Conservation (phyloP, 257 asterid genomes). For the Perilla frutescens region DNA sequence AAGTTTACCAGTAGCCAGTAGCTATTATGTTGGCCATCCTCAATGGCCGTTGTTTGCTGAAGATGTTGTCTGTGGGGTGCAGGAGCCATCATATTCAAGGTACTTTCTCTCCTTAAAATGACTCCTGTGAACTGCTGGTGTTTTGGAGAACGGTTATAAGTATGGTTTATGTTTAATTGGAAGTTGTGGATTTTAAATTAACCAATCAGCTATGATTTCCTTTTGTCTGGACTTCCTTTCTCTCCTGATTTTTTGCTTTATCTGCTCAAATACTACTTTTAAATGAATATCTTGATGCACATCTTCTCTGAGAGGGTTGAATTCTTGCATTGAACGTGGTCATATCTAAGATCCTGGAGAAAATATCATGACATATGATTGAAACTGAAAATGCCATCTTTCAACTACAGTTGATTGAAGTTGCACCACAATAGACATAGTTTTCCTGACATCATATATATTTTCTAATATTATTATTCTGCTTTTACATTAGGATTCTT, state of each 20-base stretch:
- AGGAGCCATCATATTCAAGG: slow-evolving; percentile 51
- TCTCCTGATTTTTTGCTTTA: not conserved
- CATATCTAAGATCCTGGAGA: not conserved
- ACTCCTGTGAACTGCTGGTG: not conserved
- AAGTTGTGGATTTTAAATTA: not conserved
- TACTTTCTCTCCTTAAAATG: slow-evolving; percentile 30
- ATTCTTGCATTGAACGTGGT: not conserved
- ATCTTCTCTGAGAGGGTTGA: not conserved
- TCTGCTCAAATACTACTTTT: not conserved
- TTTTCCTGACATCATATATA: not conserved
- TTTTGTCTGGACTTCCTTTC: no score
- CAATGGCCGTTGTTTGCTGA: slow-evolving; percentile 31
- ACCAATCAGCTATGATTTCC: not conserved
- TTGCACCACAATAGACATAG: not conserved
- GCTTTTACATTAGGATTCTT: not conserved
- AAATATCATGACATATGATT: slow-evolving; percentile 5
- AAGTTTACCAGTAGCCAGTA: slow-evolving; percentile 32
- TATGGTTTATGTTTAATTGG: not conserved
- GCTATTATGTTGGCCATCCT: slow-evolving; percentile 37
- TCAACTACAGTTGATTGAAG: not conserved
- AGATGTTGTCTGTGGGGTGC: slow-evolving; percentile 33
- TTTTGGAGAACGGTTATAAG: not conserved
- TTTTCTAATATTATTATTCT: not conserved
- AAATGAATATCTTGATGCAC: not conserved
- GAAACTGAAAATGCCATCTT: slow-evolving; percentile 20